Evolutionary conservation across 163 green algal species (phyloP).

Genomic region (Coccomyxa subellipsoidea): DNA sequence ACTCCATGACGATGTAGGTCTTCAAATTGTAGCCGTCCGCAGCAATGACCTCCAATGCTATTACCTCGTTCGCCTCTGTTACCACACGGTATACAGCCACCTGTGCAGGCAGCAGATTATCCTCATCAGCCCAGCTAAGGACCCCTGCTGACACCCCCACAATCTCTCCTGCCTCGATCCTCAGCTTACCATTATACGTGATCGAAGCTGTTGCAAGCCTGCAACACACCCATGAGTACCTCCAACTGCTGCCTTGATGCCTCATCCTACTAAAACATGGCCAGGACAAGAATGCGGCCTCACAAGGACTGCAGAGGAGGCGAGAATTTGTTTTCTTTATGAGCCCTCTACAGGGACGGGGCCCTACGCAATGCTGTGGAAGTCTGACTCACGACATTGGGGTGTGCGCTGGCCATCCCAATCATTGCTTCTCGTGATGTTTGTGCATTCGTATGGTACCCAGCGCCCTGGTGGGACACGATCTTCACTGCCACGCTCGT

Average conservation of each 20-base stretch:
- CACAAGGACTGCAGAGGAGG: background rate
- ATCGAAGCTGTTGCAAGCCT: no score
- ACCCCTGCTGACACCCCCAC: no score
- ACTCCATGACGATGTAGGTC: background rate
- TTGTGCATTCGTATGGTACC: background rate
- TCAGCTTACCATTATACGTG: no score
- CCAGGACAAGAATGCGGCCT: background rate
- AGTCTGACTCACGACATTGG: slow-evolving; percentile 7
- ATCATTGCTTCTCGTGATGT: background rate
- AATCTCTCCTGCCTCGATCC: no score
- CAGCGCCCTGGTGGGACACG: background rate
- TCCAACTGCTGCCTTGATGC: no score
- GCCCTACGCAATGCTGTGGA: background rate
- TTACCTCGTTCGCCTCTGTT: background rate
- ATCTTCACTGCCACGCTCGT: background rate
- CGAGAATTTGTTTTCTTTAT: background rate
- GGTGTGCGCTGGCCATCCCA: background rate
- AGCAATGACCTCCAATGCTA: background rate
- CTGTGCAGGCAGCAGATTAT: no score
- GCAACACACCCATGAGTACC: no score
- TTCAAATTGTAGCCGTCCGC: background rate
- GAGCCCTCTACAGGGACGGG: background rate
- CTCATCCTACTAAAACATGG: background rate
- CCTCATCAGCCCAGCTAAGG: no score
- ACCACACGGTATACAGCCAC: background rate